phyloP scores from a whole-genome alignment of 306 rosid genomes.

The Biancaea sappan region DNA sequence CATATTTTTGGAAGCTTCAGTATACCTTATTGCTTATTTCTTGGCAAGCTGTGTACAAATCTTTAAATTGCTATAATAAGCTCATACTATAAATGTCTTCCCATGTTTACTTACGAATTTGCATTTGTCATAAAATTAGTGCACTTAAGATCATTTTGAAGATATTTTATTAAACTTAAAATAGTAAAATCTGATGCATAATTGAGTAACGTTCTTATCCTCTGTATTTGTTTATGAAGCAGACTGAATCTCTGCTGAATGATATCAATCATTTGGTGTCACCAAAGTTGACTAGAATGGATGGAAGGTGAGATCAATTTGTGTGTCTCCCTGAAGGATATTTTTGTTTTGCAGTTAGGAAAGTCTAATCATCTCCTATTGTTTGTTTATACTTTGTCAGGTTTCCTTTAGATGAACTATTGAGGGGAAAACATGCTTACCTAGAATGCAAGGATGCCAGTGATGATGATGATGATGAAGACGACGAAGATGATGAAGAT shows the following conservation, averaged over 20 bases:
- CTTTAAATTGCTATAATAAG: not conserved
- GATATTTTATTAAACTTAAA: not conserved
- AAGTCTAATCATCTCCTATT: not conserved
- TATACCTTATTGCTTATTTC: constrained; percentile 6
- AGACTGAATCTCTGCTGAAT: constrained; percentile 52
- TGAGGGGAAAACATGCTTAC: constrained; percentile 30
- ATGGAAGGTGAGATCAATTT: constrained; percentile 50
- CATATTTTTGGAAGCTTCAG: not conserved
- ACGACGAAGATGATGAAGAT: constrained; percentile 39
- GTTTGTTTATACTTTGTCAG: constrained; percentile 39
- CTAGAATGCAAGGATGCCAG: constrained; percentile 57
- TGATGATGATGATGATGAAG: constrained; percentile 59
- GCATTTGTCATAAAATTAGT: not conserved
- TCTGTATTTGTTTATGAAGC: constrained; percentile 21
- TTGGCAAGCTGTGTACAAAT: not conserved
- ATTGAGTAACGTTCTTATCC: constrained; percentile 17
- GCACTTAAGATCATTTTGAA: constrained; percentile 10
- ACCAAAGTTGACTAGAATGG: constrained; percentile 40
- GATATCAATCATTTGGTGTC: constrained; percentile 28
- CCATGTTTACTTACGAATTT: not conserved
- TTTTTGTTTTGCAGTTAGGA: not conserved
- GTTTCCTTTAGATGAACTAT: constrained; percentile 63
- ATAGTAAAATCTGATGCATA: not conserved
- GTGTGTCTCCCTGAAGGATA: not conserved
- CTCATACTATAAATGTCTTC: not conserved